Evolutionary conservation across 2,329 filamentous ascomycete genomes (phyloP).

Genomic region (Trichoderma asperellum): DNA sequence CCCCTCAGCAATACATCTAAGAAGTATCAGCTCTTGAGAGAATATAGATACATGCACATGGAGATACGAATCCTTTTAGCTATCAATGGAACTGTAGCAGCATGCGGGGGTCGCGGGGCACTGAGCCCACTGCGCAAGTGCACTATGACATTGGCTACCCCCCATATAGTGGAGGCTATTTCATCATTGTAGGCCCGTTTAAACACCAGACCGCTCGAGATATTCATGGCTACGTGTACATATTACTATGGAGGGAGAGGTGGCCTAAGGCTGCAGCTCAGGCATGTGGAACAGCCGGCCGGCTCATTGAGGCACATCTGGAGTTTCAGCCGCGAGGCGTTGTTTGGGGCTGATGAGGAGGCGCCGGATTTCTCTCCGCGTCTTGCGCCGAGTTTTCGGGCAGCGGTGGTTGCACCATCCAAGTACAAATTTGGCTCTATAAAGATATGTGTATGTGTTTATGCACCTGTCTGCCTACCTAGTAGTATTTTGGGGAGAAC

Average conservation of each 20-base stretch:
- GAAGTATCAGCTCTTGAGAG: neutral
- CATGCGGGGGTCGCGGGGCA: conserved; percentile 22
- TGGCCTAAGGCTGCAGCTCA: neutral
- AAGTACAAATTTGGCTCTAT: neutral
- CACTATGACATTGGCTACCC: neutral
- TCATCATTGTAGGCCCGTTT: conserved; percentile 15
- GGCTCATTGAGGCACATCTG: neutral
- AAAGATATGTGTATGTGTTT: neutral
- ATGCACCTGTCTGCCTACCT: neutral
- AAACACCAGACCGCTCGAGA: neutral
- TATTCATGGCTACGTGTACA: neutral
- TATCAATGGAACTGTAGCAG: neutral
- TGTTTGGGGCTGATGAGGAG: neutral
- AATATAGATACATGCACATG: neutral
- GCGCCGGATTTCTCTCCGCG: conserved; percentile 23
- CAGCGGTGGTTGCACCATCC: neutral
- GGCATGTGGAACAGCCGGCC: neutral
- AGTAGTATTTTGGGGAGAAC: neutral
- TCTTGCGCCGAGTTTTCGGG: neutral
- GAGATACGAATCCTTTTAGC: neutral
- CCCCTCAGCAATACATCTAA: neutral
- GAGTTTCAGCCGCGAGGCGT: neutral
- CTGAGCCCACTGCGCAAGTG: conserved; percentile 4
- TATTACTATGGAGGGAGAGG: neutral
- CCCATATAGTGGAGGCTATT: conserved; percentile 17